Percentiles rank a stretch among this genome's conserved stretches.
These are phyloP conservation scores for Barnettozyma siamensis DNA, from an alignment of 805 yeast genomes.

Conservation along the genomic window DNA sequence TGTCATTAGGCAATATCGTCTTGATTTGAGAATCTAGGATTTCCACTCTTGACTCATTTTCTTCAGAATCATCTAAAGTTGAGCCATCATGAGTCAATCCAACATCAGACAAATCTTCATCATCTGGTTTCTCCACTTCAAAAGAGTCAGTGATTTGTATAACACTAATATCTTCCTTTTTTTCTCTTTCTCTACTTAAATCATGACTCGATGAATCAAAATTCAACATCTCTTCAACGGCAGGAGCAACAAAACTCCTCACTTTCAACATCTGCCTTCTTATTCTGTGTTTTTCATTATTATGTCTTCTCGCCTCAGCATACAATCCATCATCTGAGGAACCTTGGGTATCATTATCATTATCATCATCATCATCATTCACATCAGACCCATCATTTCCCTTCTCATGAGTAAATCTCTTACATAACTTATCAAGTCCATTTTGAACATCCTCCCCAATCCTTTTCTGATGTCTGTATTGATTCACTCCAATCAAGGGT, in stretches of 20 bases:
- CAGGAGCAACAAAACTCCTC: not conserved
- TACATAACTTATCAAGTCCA: conserved; percentile 16
- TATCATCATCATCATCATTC: conserved; percentile 26
- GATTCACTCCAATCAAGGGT: conserved; percentile 4
- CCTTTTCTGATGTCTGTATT: conserved; percentile 3
- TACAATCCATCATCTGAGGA: not conserved
- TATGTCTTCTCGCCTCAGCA: not conserved
- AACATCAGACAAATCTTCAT: not conserved
- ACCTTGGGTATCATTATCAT: conserved; percentile 17
- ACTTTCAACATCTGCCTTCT: not conserved
- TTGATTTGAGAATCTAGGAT: not conserved
- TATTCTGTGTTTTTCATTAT: not conserved
- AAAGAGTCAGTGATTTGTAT: not conserved
- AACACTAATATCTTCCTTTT: not conserved
- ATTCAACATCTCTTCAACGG: not conserved
- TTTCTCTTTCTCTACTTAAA: not conserved
- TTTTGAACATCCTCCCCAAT: not conserved
- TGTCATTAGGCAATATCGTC: not conserved
- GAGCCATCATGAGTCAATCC: not conserved
- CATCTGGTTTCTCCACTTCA: not conserved
- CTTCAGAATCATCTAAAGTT: not conserved
- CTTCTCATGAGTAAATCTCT: conserved; percentile 8
- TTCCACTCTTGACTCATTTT: not conserved
- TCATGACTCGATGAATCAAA: not conserved
- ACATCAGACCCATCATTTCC: not conserved